Evolutionary conservation across 345 rosid species (phyloP).

Genomic region (Psidium friedrichsthalianum): DNA sequence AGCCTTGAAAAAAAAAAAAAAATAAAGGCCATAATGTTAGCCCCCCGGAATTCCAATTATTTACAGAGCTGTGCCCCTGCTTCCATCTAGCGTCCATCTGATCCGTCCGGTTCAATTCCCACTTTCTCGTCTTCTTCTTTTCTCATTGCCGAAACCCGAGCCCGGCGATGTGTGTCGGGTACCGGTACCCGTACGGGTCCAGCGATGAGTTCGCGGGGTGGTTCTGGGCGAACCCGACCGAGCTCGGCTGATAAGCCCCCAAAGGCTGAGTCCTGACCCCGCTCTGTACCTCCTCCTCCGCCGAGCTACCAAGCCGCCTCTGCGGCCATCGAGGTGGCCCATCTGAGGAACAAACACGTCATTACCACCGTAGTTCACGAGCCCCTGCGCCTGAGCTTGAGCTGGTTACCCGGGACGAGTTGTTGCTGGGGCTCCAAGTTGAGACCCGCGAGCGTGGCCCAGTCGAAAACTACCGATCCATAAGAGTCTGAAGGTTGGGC

Average conservation of each 20-base stretch:
- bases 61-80: constrained; percentile 21
- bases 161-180: constrained; percentile 33
- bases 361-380: constrained; percentile 11
- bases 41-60: constrained; percentile 25
- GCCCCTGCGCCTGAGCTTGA: constrained; percentile 11
- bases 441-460: constrained; percentile 66
- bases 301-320: constrained; percentile 2
- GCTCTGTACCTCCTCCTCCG: constrained; percentile 66
- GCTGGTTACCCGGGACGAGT: constrained; percentile 11
- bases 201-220: constrained; percentile 14
- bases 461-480: constrained; percentile 48
- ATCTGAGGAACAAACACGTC: constrained; percentile 25
- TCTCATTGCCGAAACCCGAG: constrained; percentile 47
- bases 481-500: constrained; percentile 11
- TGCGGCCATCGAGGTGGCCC: constrained; percentile 5
- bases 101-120: not conserved
- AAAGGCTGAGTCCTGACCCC: constrained; percentile 28
- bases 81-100: not conserved
- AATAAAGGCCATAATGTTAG: not conserved
- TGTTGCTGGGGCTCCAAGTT: constrained; percentile 27
- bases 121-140: not conserved
- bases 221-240: constrained; percentile 26
- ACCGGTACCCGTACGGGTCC: constrained; percentile 49
- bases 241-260: constrained; percentile 14
- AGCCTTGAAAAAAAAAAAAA: not conserved